Conservation (phyloP, 441 rosid species). For the Capsella rubella region DNA sequence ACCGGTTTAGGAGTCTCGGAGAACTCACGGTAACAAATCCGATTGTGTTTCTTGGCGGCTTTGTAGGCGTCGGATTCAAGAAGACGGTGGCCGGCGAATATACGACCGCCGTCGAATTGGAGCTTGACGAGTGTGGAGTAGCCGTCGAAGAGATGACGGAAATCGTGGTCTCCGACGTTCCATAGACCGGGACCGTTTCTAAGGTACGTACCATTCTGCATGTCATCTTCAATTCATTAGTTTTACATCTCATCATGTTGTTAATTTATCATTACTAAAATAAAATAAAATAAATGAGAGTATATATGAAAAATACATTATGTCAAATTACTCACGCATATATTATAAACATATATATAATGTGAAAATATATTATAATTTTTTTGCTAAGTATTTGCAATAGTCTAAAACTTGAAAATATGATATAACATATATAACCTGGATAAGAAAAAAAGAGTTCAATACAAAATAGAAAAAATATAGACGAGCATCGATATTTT, state of each 20-base stretch:
- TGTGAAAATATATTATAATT: no score
- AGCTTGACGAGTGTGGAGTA: conserved; percentile 83
- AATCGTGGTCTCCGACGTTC: conserved; percentile 79
- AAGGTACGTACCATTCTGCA: conserved; percentile 92
- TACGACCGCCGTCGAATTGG: conserved; percentile 65
- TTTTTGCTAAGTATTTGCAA: no score
- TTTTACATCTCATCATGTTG: not conserved
- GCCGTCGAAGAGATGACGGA: conserved; percentile 98
- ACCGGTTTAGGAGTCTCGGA: conserved; percentile 80
- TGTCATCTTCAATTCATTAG: conserved; percentile 25
- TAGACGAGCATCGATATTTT: not conserved
- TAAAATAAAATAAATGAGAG: no score
- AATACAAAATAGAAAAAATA: not conserved
- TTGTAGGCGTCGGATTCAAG: conserved; percentile 87
- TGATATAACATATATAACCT: no score
- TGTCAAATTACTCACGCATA: no score
- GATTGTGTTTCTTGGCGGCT: conserved; percentile 75
- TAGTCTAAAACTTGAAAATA: no score
- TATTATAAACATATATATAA: no score
- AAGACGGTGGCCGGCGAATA: conserved; percentile 80
- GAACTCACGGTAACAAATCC: conserved; percentile 87
- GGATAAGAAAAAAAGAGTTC: not conserved
- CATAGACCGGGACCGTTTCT: conserved; percentile 96
- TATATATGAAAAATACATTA: no score
- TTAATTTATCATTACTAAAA: no score